Base-by-base conservation (phyloP, 2,329 filamentous ascomycete genomes). In the Domatiomyces globalis region DNA sequence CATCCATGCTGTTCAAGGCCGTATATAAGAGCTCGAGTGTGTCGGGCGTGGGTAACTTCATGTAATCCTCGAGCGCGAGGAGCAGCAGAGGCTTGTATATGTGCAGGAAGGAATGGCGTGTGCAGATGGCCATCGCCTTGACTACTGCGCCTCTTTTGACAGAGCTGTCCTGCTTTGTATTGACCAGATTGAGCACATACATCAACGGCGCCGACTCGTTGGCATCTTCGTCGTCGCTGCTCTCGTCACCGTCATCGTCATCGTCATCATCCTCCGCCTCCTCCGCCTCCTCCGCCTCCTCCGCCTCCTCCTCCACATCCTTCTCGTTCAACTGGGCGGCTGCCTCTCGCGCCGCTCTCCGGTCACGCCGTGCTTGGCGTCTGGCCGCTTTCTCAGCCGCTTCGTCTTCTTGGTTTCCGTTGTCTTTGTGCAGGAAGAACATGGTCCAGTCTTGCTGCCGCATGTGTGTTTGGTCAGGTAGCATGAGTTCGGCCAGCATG, bases 51-150 rank as follows among this genome's bases (percentile, higher is more conserved):
- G 92, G 92, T 0, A 84, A 82, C 63, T 94, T 92, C 70, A 96
- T 98, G 67, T 98, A 98, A 64, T 96, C 90, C 63, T 98, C 90
- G 49, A 98, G 74, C 0, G 92, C 92, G 44, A 98, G 71, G 39
- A 98, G 73, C 49, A 98, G 75, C 42, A 98, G 75, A 25, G 92
- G 92, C 85, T 98, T 98, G 73, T 98, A 98, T 57, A 98, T 98
- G 69, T 98, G 92, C 59, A 98, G 72, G 68, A 98, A 98, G 2
- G 92, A 89, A 72, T 98, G 92, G 44, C 92, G 77, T 6, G 92
- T 98, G 73, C 92, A 98, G 60, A 98, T 95, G 27, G 92, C 92
- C 92, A 98, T 98, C 43, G 92, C 87, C 66, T 96, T 96, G 53
- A 96, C 90, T 48, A 95, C 78, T 18, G 92, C 92, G 53, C 92